These are phyloP conservation scores for Colletotrichum musae DNA, from an alignment of 2,329 filamentous ascomycete genomes.

Conservation along the genomic window DNA sequence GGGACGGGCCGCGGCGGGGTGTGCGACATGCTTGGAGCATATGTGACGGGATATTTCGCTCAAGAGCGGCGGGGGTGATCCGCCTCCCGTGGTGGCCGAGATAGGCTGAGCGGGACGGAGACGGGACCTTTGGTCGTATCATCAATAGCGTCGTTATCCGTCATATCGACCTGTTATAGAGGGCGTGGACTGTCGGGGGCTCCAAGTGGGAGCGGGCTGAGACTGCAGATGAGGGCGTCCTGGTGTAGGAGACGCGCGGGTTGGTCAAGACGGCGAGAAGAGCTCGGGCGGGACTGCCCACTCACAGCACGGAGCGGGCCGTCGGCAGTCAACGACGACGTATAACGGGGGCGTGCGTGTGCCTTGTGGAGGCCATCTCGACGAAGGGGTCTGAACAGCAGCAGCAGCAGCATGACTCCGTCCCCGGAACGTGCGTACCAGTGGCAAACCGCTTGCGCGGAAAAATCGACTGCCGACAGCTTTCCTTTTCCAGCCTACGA, in stretches of 20 bases:
- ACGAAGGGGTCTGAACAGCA: neutral
- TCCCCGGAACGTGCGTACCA: too few relatives aligned
- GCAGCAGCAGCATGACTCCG: too few relatives aligned
- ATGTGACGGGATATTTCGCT: too few relatives aligned
- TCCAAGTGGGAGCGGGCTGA: neutral
- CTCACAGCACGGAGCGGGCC: neutral
- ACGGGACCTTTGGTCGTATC: neutral
- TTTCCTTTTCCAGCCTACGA: too few relatives aligned
- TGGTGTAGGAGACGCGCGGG: too few relatives aligned
- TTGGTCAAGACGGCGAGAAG: too few relatives aligned
- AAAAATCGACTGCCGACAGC: too few relatives aligned
- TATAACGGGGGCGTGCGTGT: neutral
- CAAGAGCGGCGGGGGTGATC: too few relatives aligned
- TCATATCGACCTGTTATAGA: slow-evolving; percentile 26
- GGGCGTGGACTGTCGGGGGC: neutral
- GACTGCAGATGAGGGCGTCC: neutral
- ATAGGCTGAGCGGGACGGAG: neutral
- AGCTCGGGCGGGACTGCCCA: neutral
- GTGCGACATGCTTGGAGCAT: neutral
- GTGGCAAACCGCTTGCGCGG: too few relatives aligned
- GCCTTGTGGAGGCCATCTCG: neutral
- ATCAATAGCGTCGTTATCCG: neutral
- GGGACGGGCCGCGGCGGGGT: too few relatives aligned
- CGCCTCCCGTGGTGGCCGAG: neutral
- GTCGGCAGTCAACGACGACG: neutral